Base-by-base conservation (phyloP, 495 filamentous ascomycete species). In the Penicillium robsamsonii region DNA sequence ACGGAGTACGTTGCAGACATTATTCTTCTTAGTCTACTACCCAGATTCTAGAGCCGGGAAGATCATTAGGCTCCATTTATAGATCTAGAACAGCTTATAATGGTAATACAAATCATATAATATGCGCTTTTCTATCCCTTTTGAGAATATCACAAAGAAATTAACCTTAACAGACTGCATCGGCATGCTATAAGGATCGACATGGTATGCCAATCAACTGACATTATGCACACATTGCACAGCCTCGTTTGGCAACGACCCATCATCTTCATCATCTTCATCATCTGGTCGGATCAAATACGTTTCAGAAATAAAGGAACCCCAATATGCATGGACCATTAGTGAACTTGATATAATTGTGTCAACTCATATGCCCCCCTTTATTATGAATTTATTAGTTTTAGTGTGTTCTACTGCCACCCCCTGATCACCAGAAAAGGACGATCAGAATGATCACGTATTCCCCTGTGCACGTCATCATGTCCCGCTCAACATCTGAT, bases 231-330 rank as follows among this genome's bases (percentile, higher is more conserved):
- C 51, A 12, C 31, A 41, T 49, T 56, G 53, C 53, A 56, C 53
- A 56, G 53, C 53, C 53, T 49, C 53, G 33, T 49, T 56, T 54
- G 22, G 22, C 18, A 41, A 42, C n/a, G n/a, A 8, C n/a, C 24
- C 37, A 25, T 44, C 9, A 27, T 46, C 31, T 33, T 35, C 15
- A 17, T 52, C 4, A 1, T 49, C 46, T 24, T 35, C 15, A 17
- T 52, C 4, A 1, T 49, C 46, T 24, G 11, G 18, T 25, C 7
- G 18, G 38, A 43, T 52, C 50, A 52, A n/a, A 42, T 30, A 54
- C 18, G 53, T 56, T 49, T 56, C 53, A 56, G 45, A 49, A 47
- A 56, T 49, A 49, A 49, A 38, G 43, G 22, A 45, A n/a, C 17
- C 18, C 20, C 37, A 3, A 24, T 37, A 12, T 29, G 50, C 27